Evolutionary conservation across 2,329 filamentous ascomycete species (phyloP), one percentile per base, ranked within the genome.

Genomic region (Fusarium staphyleae): DNA sequence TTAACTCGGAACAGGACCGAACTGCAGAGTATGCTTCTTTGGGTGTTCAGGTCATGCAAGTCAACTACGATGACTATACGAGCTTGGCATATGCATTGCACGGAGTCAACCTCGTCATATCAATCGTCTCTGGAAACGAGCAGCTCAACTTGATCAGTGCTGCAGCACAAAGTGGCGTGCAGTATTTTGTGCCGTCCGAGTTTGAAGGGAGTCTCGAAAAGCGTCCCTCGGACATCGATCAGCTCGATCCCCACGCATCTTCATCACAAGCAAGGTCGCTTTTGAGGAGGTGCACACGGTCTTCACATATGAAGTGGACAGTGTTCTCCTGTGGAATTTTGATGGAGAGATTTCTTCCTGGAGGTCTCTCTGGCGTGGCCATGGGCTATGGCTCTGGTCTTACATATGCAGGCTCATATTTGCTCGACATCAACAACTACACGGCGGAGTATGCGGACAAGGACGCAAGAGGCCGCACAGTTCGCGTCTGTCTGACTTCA

Each of bases 71-170:
- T 57, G 77, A 85, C 56, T 71, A 79, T 26, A 75, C 80, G 1
- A 80, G 80, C 34, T 78, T 93, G 19, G 78, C 78, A 12, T 90
- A 86, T 69, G 81, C 83, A 8, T 80, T 93, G n/a, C 81, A 81
- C 51, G 89, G 89, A 9, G 81, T 90, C 34, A 87, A 92, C 70
- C 81, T 90, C 10, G 83, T 91, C 63, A 88, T 92, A 49, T 92
- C 88, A 1, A 92, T 88, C 1, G 84, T 92, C 41, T 82, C 82
- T 2, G 87, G 87, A 4, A 74, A 73, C 14, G 78, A 86, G 24
- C 89, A 92, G 68, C 78, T 91, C 36, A 84, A 84, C 55, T 81
- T 92, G 26, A 91, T 92, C 70, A 84, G 88, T 62, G 88, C 89
- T 2, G 87, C 89, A 1, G 82, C 86, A 13, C 76, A 79, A 43